Percentiles rank a stretch among this genome's conserved stretches.
phyloP scores from a whole-genome alignment of 2,329 filamentous ascomycete species.

The Arthrobotrys iridis region DNA sequence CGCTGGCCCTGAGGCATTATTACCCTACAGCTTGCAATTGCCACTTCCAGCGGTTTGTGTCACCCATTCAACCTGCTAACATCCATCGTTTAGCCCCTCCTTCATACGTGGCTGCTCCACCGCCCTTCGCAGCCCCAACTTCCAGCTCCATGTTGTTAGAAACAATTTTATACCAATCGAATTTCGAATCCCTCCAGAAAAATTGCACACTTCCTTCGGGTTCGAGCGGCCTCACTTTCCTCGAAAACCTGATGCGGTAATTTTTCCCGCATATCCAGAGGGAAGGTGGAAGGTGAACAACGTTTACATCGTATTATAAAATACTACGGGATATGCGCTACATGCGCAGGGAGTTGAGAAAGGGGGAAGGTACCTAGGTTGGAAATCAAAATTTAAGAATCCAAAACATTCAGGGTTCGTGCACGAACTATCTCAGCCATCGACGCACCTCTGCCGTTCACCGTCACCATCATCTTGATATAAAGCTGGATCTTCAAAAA shows the following conservation, averaged over 20 bases:
- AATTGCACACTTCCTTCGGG: not conserved
- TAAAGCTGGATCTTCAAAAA: constrained; percentile 21
- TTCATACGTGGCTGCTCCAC: constrained; percentile 53
- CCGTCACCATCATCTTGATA: not conserved
- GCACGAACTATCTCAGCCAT: not conserved
- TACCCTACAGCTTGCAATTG: constrained; percentile 33
- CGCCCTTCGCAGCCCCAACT: constrained; percentile 31
- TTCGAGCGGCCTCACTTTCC: constrained; percentile 9
- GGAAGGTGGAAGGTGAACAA: too few relatives aligned
- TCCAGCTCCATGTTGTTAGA: not conserved
- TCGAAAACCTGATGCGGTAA: not conserved
- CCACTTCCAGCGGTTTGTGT: constrained; percentile 45
- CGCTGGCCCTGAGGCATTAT: constrained; percentile 32
- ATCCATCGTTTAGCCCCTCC: constrained; percentile 20
- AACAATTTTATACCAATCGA: constrained; percentile 26
- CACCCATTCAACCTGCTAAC: constrained; percentile 32
- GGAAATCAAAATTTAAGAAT: not conserved
- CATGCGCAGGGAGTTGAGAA: too few relatives aligned
- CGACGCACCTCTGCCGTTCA: not conserved
- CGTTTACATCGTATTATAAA: not conserved
- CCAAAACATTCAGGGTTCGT: not conserved
- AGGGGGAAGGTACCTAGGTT: too few relatives aligned
- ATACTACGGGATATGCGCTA: not conserved
- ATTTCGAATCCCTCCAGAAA: constrained; percentile 6
- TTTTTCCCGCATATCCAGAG: not conserved